Base-by-base conservation (phyloP, 495 filamentous ascomycete species). In the Aspergillus asperescens region DNA sequence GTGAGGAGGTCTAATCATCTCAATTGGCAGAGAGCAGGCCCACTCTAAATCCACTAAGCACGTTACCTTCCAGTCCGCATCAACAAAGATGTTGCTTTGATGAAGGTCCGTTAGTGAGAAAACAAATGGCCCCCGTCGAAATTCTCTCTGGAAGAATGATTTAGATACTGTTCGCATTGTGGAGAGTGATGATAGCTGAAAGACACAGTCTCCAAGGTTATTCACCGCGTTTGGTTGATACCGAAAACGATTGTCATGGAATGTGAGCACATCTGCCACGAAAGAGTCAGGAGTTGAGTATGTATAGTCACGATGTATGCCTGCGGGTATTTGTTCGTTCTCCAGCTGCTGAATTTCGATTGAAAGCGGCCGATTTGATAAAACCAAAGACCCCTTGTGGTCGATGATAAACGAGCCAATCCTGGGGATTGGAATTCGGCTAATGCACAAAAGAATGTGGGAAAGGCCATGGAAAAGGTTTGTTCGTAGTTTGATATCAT, bases 61-160 rank as follows among this genome's bases (percentile, higher is more conserved):
- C 1, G 58, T 68, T 39, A 68, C 62, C 50, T 65, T 57, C 64
- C 56, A 66, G 25, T 70, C 13, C n/a, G 52, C 40, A 48, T 71
- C 66, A n/a, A 71, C 64, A 48, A 67, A 65, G 31, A 67, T 67
- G 42, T 71, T 69, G 56, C 66, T 68, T 44, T 12, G 57, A 52
- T 69, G 63, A 4, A 71, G 50, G 38, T 69, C 64, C 7, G 64
- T 69, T 13, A 69, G 43, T 2, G 15, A 54, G 45, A 55, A 57
- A 15, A 57, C 27, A 49, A 63, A 67, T 8, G 60, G 63, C 27
- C 58, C 58, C 18, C 61, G 55, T 40, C 65, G 63, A 45, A 59
- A 25, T 13, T 67, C 56, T n/a, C 48, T 44, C 19, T 53, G 1
- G 27, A 62, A 56, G 35, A 63, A 68, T 40, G 50, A 52, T 20